phyloP scores from a whole-genome alignment of 495 filamentous ascomycete species.

The Daldinia decipiens region DNA sequence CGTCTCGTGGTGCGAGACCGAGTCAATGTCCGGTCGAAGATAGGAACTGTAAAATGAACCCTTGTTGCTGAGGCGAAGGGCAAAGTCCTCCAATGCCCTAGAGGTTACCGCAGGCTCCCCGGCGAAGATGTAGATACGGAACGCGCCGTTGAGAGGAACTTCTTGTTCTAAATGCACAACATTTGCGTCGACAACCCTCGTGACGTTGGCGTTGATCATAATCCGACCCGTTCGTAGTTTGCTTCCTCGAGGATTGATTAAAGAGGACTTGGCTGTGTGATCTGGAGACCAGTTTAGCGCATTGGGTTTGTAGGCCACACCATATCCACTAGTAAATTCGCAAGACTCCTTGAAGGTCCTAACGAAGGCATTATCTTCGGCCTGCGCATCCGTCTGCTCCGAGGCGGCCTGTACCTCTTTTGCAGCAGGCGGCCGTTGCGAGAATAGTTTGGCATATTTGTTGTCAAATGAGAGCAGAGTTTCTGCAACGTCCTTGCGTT shows the following conservation, averaged over 20 bases:
- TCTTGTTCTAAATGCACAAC: conserved; percentile 89
- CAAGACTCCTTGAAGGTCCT: conserved; percentile 76
- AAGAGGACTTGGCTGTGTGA: conserved; percentile 74
- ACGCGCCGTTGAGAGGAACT: conserved; percentile 85
- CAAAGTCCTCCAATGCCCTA: conserved; percentile 72
- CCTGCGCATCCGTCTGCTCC: conserved; percentile 36
- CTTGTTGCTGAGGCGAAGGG: conserved; percentile 68
- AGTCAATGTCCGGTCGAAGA: conserved; percentile 66
- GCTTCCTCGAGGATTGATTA: conserved; percentile 71
- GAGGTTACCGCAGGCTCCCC: conserved; percentile 68
- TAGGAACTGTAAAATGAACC: conserved; percentile 76
- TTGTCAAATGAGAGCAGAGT: conserved; percentile 78
- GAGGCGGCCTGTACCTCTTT: conserved; percentile 60
- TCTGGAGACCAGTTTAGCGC: conserved; percentile 69
- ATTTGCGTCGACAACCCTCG: conserved; percentile 84
- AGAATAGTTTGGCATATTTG: conserved; percentile 74
- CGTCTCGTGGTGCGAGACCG: conserved; percentile 79
- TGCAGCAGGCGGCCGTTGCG: conserved; percentile 65
- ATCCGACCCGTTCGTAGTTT: conserved; percentile 75
- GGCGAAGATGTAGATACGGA: conserved; percentile 85
- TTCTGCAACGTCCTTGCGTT: conserved; percentile 75
- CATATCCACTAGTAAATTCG: conserved; percentile 76
- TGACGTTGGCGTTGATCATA: conserved; percentile 79
- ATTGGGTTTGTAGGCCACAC: conserved; percentile 73
- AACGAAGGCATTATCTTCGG: conserved; percentile 73